Base-by-base conservation (phyloP, 768 basidiomycete species). In the Agaricus blazei region DNA sequence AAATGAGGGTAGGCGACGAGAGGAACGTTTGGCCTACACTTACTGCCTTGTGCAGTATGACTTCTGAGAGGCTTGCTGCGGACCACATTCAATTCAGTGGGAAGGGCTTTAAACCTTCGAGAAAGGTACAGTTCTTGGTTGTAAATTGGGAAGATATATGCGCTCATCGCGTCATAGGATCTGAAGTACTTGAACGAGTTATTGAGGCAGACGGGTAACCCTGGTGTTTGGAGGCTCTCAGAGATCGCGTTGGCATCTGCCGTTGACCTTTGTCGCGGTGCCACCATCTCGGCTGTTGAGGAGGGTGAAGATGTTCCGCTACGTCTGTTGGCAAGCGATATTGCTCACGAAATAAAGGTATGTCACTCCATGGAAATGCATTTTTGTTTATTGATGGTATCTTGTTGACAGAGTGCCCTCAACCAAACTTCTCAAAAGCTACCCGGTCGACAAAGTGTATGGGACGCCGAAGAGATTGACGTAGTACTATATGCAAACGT, bases 321-420 rank as follows among this genome's bases (percentile, higher is more conserved):
- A 27, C 77, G 83, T 15, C 69, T 82, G 14, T 71, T 92, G 29
- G 88, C 88, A 0, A 69, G 73, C 29, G 92, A 95, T 62, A 70
- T 90, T 8, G 88, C 87, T 0, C 84, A 87, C 59, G 92, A 94
- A 54, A 76, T 95, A 58, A 88, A 86, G 79, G 92, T 88, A 60
- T 41, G 19, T 41, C 40, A 41, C 19, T 44, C 2, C 9, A 11
- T 55, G 8, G 37, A 47, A 41, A 42, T 28, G 15, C 42, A 40
- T 26, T 6, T 3, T 27, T 15, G 50, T 37, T 38, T 47, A 37
- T 29, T 29, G 12, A 37, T 24, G 31, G 50, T 49, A 2, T 24
- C 48, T 31, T 48, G 37, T 37, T 4, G 34, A 29, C 19, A 73
- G 72, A 60, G 65, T 54, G 59, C 68, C 0, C 46, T 55, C 7